Evolutionary conservation across 2,329 filamentous ascomycete species (phyloP), one percentile per base, ranked within the genome.

Genomic region (Podosphaera aphanis): DNA sequence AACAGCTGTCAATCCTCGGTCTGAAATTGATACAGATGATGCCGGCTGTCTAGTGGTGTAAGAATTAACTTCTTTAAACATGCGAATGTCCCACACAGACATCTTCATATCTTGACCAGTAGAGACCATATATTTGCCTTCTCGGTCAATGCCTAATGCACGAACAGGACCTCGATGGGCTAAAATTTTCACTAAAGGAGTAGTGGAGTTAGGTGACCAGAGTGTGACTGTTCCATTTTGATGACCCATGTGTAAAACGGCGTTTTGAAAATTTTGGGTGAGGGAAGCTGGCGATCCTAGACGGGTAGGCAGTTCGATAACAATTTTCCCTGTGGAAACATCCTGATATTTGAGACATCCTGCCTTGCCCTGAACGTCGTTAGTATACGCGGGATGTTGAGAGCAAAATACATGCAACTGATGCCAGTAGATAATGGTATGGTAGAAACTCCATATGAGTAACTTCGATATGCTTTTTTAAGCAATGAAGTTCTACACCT

Each of bases 1-100:
- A 2, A 95, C 80, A 2, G 88, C 86, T 0, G 84, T 85, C 44
- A 95, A 67, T 19, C 82, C 83, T 10, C 78, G 77, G 60, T 98
- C 90, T 45, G 84, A 93, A 58, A 98, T 92, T 19, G 83, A 70
- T 20, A 95, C 69, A 0, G 83, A 83, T 1, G 83, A 77, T 4
- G 82, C 86, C 0, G 90, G 90, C 48, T 83, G 75, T 35, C 78
- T 73, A 31, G 85, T 83, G 51, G 78, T 83, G 64, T 95, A 95
- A 53, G 71, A 83, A 64, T 90, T 83, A 21, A 98, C 79, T 58
- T 93, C 84, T 55, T 81, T 84, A 66, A 92, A 90, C 72, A 84
- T 93, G 38, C 88, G 76, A 50, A 95, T 79, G 59, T 95, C 88
- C 85, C 88, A 94, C 11, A 93, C 77, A n/a, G 81, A 77, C 81